phyloP scores from a whole-genome alignment of 441 rosid species.

The Euphorbia schlechtendalii region DNA sequence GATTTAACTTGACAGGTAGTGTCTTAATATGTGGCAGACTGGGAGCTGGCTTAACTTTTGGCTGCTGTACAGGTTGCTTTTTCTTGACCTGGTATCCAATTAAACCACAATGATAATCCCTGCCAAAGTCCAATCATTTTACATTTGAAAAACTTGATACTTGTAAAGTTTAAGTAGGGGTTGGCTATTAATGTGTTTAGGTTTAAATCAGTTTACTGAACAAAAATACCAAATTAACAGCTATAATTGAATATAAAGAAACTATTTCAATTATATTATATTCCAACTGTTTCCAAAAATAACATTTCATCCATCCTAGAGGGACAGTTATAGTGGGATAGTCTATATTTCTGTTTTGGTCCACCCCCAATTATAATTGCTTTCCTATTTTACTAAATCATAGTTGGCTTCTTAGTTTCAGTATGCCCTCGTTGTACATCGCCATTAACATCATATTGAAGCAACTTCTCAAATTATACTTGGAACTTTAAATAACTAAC shows the following conservation, averaged over 20 bases:
- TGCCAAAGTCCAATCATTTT: slow-evolving; percentile 29
- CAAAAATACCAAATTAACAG: background rate
- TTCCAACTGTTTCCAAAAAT: background rate
- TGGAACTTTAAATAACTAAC: background rate
- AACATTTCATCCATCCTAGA: too few relatives aligned
- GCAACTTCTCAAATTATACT: background rate
- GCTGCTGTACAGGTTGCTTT: slow-evolving; percentile 34
- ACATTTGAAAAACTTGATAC: slow-evolving; percentile 12
- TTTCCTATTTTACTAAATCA: background rate
- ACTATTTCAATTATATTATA: background rate
- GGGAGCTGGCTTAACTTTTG: slow-evolving; percentile 10
- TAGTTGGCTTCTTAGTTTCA: too few relatives aligned
- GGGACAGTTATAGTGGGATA: too few relatives aligned
- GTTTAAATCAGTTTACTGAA: background rate
- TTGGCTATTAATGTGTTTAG: background rate
- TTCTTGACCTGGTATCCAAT: slow-evolving; percentile 65
- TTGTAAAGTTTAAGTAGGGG: background rate
- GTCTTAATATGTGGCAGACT: background rate
- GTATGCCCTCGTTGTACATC: background rate
- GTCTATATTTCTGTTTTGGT: background rate
- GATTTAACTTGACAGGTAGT: background rate
- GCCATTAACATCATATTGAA: background rate
- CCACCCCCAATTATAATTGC: background rate
- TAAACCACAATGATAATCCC: slow-evolving; percentile 75
- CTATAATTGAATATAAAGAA: background rate